A percentile compares a stretch with the other conserved stretches of the same genome.
phyloP scores from a whole-genome alignment of 352 stramenopile genomes.

The Phytopythium montanum region DNA sequence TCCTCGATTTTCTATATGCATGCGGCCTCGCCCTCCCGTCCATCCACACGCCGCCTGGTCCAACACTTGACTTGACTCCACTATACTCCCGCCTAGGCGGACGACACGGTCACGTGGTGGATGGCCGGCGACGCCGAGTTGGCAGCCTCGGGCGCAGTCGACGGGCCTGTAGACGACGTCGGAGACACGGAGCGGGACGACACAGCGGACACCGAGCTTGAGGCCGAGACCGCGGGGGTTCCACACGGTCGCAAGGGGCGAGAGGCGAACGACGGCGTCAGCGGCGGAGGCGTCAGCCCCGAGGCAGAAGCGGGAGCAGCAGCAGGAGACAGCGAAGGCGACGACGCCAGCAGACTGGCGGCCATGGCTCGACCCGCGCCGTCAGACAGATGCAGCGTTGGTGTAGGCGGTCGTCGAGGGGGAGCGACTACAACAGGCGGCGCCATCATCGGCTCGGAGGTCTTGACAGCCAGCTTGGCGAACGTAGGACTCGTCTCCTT shows the following conservation, averaged over 20 bases:
- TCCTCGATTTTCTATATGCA: slow-evolving; percentile 9
- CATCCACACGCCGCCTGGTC: too few species aligned
- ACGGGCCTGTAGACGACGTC: slow-evolving; percentile 40
- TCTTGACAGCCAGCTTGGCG: not conserved
- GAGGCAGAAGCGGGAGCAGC: slow-evolving; percentile 8
- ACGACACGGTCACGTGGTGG: slow-evolving; percentile 71
- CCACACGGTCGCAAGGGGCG: slow-evolving; percentile 35
- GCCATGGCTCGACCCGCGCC: slow-evolving; percentile 10
- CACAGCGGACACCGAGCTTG: slow-evolving; percentile 23
- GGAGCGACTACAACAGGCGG: slow-evolving; percentile 1
- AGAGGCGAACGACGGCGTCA: slow-evolving; percentile 25
- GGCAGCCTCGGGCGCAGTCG: not conserved
- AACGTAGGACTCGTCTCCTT: not conserved
- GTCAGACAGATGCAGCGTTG: slow-evolving; percentile 16
- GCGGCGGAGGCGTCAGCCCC: slow-evolving; percentile 2
- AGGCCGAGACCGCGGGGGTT: slow-evolving; percentile 42
- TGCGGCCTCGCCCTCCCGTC: not conserved
- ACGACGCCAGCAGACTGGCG: slow-evolving; percentile 9
- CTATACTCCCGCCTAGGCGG: slow-evolving; percentile 39
- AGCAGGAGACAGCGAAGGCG: slow-evolving; percentile 18
- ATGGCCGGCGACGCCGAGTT: slow-evolving; percentile 31
- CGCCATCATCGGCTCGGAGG: not conserved
- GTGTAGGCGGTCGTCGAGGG: slow-evolving; percentile 9
- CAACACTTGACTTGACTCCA: too few species aligned
- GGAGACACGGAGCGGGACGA: slow-evolving; percentile 31